phyloP scores from a whole-genome alignment of 352 stramenopile genomes.

The Thalassiosira ordinaria region DNA sequence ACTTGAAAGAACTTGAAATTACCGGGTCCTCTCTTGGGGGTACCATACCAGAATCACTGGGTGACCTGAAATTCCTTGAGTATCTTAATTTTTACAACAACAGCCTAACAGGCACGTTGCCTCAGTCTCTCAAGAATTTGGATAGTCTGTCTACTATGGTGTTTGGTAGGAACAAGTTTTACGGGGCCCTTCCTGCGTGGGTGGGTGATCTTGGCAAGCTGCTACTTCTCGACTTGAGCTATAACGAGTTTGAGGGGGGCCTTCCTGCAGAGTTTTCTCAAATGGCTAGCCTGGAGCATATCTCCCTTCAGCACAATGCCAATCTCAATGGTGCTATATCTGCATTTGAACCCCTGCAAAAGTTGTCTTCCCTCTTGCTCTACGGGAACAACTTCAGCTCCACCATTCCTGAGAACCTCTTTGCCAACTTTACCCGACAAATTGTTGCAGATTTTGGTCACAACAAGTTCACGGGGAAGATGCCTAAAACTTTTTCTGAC shows the following conservation, averaged over 20 bases:
- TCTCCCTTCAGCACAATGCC: constrained; percentile 40
- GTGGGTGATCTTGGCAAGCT: constrained; percentile 26
- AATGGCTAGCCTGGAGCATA: constrained; percentile 30
- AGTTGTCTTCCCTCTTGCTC: constrained; percentile 27
- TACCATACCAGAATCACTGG: neutral
- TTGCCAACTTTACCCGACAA: neutral
- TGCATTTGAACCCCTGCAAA: constrained; percentile 17
- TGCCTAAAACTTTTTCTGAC: neutral
- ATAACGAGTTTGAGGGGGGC: constrained; percentile 31
- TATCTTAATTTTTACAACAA: constrained; percentile 13
- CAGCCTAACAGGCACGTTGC: constrained; percentile 4
- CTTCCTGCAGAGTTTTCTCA: constrained; percentile 41
- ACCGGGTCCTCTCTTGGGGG: neutral
- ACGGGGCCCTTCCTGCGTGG: neutral
- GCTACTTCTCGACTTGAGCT: constrained; percentile 33
- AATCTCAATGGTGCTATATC: constrained; percentile 41
- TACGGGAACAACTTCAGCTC: constrained; percentile 36
- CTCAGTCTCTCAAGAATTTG: neutral
- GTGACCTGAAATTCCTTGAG: neutral
- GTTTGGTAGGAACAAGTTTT: constrained; percentile 6
- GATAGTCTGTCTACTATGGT: constrained; percentile 1
- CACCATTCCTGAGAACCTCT: constrained; percentile 12
- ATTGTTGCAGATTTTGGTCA: constrained; percentile 11
- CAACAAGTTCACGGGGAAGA: constrained; percentile 3
- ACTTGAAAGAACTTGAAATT: constrained; percentile 1